Base-by-base conservation (phyloP, 306 rosid genomes). In the Senna siamea region DNA sequence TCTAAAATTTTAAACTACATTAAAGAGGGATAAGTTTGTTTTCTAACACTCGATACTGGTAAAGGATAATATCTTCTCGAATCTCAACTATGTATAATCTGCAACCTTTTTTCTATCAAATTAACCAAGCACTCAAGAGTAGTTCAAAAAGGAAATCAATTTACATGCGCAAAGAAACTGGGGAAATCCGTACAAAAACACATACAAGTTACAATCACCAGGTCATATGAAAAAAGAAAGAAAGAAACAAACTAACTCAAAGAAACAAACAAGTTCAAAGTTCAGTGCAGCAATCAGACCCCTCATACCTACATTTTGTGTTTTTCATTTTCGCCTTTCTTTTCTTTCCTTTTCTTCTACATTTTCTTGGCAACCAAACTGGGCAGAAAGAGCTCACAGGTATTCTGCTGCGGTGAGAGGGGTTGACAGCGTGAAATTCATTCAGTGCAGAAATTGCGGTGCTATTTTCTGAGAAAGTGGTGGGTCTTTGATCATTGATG, bases 321-420 rank as follows among this genome's bases (percentile, higher is more conserved):
- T 46, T 46, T 41, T 46, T 7, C 13, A 7, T 5, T 37, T 20
- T 26, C 41, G 52, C 1, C 19, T 46, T 60, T 1, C 5, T 18
- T 26, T 13, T 7, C 1, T 5, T 37, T 37, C 1, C n/a, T 41
- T 58, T 72, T 72, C 76, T 58, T 11, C 43, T 5, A 5, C 19
- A 57, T 53, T 64, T 64, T 75, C 35, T 4, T n/a, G 41, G 78
- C 40, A 50, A 50, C 38, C 53, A 62, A 38, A 40, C 54, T n/a
- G n/a, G 14, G 6, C 0, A 15, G 30, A 43, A 41, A 22, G 17
- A 10, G 23, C 17, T 53, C n/a, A 3, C 22, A 35, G 6, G 20
- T 5, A 9, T 22, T 8, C n/a, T 4, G 64, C 40, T 23, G 1
- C 37, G 4, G 37, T 32, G 4, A 32, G 5, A 32, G 37, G 4